Evolutionary conservation across 2,329 filamentous ascomycete species (phyloP).

Genomic region (Colletotrichum caudatum): DNA sequence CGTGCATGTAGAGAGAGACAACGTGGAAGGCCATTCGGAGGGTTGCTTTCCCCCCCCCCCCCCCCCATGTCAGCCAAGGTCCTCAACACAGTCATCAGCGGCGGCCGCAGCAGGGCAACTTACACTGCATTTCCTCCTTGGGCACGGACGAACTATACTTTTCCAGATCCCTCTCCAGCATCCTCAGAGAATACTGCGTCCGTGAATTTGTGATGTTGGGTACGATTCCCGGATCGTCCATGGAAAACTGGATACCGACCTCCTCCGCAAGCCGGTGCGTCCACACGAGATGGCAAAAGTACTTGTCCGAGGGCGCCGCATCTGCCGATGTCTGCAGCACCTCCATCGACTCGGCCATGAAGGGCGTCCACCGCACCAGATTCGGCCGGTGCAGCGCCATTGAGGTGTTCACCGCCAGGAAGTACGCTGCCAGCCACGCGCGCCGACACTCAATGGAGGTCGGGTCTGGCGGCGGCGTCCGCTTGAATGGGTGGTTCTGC

Average conservation of each 20-base stretch:
- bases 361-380: slow-evolving; percentile 69
- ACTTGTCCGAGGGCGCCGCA: slow-evolving; percentile 67
- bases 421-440: slow-evolving; percentile 71
- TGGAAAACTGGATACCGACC: slow-evolving; percentile 72
- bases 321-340: slow-evolving; percentile 66
- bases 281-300: slow-evolving; percentile 70
- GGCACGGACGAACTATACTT: slow-evolving; percentile 69
- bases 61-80: slow-evolving; percentile 41
- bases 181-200: slow-evolving; percentile 72
- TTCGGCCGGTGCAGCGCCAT: slow-evolving; percentile 72
- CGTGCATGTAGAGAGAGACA: slow-evolving; percentile 79
- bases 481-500: slow-evolving; percentile 58
- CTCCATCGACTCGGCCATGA: slow-evolving; percentile 71
- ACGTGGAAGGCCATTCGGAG: slow-evolving; percentile 74
- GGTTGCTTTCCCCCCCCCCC: no score
- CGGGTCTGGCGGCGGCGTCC: slow-evolving; percentile 61
- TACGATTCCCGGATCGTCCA: slow-evolving; percentile 71
- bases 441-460: slow-evolving; percentile 67
- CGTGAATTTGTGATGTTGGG: slow-evolving; percentile 71
- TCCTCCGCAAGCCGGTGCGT: slow-evolving; percentile 76
- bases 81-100: background rate
- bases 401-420: slow-evolving; percentile 68
- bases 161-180: slow-evolving; percentile 73
- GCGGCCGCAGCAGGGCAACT: slow-evolving; percentile 48
- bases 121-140: slow-evolving; percentile 66